Evolutionary conservation across 1,284 basidiomycete species (phyloP).

Genomic region (Abortiporus biennis): DNA sequence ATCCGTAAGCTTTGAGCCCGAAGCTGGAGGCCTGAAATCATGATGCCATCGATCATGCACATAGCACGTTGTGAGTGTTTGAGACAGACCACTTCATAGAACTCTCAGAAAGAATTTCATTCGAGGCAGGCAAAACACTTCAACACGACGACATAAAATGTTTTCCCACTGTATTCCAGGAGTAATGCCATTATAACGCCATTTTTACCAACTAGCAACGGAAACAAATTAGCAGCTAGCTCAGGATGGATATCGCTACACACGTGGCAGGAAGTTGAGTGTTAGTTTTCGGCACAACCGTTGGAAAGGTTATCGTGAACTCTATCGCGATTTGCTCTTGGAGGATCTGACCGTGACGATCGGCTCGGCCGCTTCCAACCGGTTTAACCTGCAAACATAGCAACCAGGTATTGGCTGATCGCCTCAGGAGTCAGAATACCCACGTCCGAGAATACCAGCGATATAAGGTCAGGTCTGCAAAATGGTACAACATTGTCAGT

Average conservation of each 20-base stretch:
- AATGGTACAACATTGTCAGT: background rate
- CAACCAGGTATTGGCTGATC: slow-evolving; percentile 82
- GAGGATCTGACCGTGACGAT: slow-evolving; percentile 18
- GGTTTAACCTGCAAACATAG: slow-evolving; percentile 76
- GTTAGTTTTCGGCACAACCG: slow-evolving; percentile 15
- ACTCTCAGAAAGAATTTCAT: too few species aligned
- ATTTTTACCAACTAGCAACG: too few species aligned
- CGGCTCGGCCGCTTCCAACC: slow-evolving; percentile 14
- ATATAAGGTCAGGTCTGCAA: slow-evolving; percentile 78
- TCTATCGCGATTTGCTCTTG: slow-evolving; percentile 26
- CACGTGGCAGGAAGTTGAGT: slow-evolving; percentile 20
- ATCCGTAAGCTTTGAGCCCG: too few species aligned
- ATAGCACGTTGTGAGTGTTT: too few species aligned
- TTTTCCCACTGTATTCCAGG: too few species aligned
- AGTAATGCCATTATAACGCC: too few species aligned
- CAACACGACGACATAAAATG: too few species aligned
- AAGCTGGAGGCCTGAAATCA: too few species aligned
- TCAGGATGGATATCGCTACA: slow-evolving; percentile 11
- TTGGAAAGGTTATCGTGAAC: slow-evolving; percentile 33
- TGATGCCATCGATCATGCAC: too few species aligned
- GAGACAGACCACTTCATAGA: too few species aligned
- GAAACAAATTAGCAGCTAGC: background rate
- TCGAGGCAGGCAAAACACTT: too few species aligned
- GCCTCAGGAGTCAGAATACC: slow-evolving; percentile 80
- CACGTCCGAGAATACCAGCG: slow-evolving; percentile 87